These are phyloP conservation scores for Lecanosticta acicola DNA, from an alignment of 2,329 filamentous ascomycete genomes.

Conservation along the genomic window DNA sequence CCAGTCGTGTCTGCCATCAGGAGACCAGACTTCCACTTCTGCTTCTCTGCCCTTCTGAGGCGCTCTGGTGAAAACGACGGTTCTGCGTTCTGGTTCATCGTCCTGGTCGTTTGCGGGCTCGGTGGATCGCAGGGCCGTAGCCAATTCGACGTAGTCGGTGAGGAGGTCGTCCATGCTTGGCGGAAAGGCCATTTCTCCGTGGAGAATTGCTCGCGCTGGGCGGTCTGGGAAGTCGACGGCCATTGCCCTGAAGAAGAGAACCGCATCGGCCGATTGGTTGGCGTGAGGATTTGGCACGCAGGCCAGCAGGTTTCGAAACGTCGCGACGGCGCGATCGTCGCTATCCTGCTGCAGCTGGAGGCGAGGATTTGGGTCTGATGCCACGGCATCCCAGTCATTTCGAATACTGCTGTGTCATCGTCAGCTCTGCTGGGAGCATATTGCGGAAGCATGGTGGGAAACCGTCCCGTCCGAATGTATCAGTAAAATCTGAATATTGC, in stretches of 20 bases:
- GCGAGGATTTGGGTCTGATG: too few species aligned
- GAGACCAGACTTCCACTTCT: neutral
- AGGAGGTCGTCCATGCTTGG: neutral
- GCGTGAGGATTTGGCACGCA: too few species aligned
- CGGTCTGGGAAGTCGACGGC: neutral
- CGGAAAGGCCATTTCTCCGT: neutral
- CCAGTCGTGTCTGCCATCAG: neutral
- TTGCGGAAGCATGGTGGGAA: neutral
- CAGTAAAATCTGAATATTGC: neutral
- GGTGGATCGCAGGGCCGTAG: neutral
- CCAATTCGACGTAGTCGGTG: neutral
- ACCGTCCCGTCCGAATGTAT: neutral
- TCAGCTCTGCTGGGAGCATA: neutral
- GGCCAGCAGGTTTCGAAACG: too few species aligned
- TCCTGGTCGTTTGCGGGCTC: too few species aligned
- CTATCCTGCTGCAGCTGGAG: too few species aligned
- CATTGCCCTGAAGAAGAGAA: too few species aligned
- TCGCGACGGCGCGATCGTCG: too few species aligned
- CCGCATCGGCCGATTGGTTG: too few species aligned
- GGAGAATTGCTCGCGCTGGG: neutral
- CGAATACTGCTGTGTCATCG: too few species aligned
- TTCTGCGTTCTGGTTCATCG: neutral
- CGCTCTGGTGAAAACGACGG: neutral
- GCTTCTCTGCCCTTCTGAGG: neutral
- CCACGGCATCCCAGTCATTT: too few species aligned